Evolutionary conservation across 805 yeast species (phyloP), one percentile per base, ranked within the genome.

Genomic region (Ogataea sp.): DNA sequence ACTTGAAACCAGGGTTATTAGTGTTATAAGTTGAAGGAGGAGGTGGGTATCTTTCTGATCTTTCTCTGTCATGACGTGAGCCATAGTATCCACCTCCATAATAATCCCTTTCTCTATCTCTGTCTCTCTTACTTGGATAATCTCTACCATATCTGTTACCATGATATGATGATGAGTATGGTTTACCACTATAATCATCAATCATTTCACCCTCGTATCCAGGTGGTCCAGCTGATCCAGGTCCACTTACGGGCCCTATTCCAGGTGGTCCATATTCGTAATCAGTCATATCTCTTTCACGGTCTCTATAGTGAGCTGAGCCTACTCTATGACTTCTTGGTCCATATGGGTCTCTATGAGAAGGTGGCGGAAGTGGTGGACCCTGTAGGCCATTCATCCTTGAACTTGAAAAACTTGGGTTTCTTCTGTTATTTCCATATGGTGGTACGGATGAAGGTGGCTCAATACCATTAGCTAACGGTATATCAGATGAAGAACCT

Each of bases 341-440:
- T 4, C 41, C 42, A 39, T 42, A 41, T 13, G 45, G 20, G 5
- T 45, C 48, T 39, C 55, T 44, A 34, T 42, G 45, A 14, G 45
- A 50, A 21, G 51, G 44, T 23, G 36, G 27, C n/a, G 39, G 34
- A 17, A 42, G 39, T 21, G 49, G 17, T 10, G 35, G 14, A 14
- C 26, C 35, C 13, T 39, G 31, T n/a, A n/a, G n/a, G n/a, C n/a
- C n/a, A n/a, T n/a, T n/a, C n/a, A 34, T 7, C 7, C 11, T 23
- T 8, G 18, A 3, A 26, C 24, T 18, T 23, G 14, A 24, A 23
- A 20, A 33, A 7, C 29, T 33, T 20, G 17, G 17, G 13, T n/a
- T 6, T 33, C 29, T 24, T 24, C 36, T 25, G 24, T 14, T n/a
- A 23, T 15, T 24, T 15, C 28, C 31, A 14, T 13, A 15, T 9